phyloP scores from a whole-genome alignment of 2,329 filamentous ascomycete genomes.

The Fusarium transvaalense region DNA sequence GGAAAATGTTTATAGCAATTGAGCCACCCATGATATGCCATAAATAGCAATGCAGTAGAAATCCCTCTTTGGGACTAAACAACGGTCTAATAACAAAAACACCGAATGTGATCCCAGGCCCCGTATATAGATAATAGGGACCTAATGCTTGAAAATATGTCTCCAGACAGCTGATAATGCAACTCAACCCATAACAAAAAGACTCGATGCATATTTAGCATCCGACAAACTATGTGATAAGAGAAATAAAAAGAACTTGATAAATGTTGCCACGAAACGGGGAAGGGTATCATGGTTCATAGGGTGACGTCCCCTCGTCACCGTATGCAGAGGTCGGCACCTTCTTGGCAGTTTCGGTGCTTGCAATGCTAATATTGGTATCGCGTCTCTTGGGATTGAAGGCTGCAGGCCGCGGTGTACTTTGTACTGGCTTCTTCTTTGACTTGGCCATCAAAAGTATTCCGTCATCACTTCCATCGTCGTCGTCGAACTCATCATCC shows the following conservation, averaged over 20 bases:
- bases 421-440: slow-evolving; percentile 58
- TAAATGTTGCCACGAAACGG: slow-evolving; percentile 35
- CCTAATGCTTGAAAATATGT: slow-evolving; percentile 36
- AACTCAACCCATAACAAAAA: slow-evolving; percentile 30
- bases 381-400: slow-evolving; percentile 64
- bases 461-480: slow-evolving; percentile 68
- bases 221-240: slow-evolving; percentile 38
- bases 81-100: slow-evolving; percentile 45
- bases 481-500: slow-evolving; percentile 62
- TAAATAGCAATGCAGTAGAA: slow-evolving; percentile 25
- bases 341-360: slow-evolving; percentile 74
- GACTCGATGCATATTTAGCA: slow-evolving; percentile 33
- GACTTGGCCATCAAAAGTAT: slow-evolving; percentile 66
- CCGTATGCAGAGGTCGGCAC: slow-evolving; percentile 54
- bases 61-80: slow-evolving; percentile 31
- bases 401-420: slow-evolving; percentile 43
- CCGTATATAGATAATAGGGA: slow-evolving; percentile 8
- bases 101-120: slow-evolving; percentile 28
- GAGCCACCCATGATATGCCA: slow-evolving; percentile 39
- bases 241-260: slow-evolving; percentile 27
- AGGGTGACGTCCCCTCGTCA: slow-evolving; percentile 48
- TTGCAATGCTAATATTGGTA: slow-evolving; percentile 71
- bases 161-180: slow-evolving; percentile 37
- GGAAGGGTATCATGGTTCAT: slow-evolving; percentile 47
- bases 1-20: slow-evolving; percentile 33